phyloP scores from a whole-genome alignment of 345 rosid species.

The Gossypium longicalyx region DNA sequence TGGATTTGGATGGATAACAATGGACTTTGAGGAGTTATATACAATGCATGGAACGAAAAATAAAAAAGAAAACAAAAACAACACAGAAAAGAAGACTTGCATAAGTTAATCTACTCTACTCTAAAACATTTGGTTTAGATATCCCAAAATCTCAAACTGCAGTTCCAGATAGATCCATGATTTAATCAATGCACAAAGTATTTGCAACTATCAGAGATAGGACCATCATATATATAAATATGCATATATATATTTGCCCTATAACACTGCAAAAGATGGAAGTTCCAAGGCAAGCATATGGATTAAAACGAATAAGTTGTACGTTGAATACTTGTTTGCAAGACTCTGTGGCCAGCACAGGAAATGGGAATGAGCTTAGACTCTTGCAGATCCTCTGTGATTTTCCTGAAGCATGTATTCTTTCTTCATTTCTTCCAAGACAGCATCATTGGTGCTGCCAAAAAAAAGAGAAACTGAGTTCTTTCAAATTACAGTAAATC shows the following conservation, averaged over 20 bases:
- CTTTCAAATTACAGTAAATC: background rate
- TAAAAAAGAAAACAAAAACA: background rate
- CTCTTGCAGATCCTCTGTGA: slow-evolving; percentile 33
- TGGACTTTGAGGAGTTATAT: background rate
- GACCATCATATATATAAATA: no score
- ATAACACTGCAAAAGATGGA: no score
- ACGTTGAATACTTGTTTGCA: background rate
- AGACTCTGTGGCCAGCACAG: background rate
- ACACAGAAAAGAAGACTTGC: background rate
- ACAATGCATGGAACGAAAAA: background rate
- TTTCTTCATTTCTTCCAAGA: slow-evolving; percentile 89
- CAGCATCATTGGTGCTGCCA: slow-evolving; percentile 76
- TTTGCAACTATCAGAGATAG: background rate
- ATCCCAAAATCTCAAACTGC: background rate
- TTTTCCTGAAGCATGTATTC: slow-evolving; percentile 70
- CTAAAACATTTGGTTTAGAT: background rate
- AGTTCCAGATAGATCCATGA: background rate
- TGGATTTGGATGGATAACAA: background rate
- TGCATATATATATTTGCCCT: no score
- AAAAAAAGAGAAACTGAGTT: slow-evolving; percentile 1
- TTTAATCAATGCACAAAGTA: background rate
- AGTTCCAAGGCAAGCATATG: background rate
- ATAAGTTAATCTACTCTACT: background rate
- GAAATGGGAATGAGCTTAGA: slow-evolving; percentile 8
- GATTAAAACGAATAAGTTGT: background rate